Conservation (phyloP, 768 basidiomycete species). For the Pulveroboletus sp. region DNA sequence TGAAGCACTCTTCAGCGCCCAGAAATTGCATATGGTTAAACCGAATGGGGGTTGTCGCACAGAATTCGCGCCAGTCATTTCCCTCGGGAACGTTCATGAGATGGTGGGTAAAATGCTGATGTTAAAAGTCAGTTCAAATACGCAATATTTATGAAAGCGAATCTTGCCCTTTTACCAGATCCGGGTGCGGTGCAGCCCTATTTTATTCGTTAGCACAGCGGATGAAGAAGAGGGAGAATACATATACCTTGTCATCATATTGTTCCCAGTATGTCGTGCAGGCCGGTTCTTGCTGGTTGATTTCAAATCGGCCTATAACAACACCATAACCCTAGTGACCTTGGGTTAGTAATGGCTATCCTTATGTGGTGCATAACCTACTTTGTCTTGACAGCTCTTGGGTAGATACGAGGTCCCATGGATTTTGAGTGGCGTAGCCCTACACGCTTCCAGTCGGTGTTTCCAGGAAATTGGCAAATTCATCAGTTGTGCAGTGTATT, state of each 20-base stretch:
- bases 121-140: background rate
- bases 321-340: constrained; percentile 12
- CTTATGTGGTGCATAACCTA: background rate
- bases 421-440: constrained; percentile 16
- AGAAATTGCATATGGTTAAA: constrained; percentile 23
- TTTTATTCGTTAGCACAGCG: background rate
- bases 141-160: background rate
- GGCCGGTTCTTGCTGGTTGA: constrained; percentile 23
- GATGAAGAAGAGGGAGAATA: background rate
- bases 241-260: constrained; percentile 26
- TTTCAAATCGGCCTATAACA: constrained; percentile 28
- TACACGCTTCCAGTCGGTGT: constrained; percentile 22
- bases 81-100: constrained; percentile 24
- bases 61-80: constrained; percentile 32
- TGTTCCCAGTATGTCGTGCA: constrained; percentile 26
- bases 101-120: constrained; percentile 26
- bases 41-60: constrained; percentile 32
- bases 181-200: constrained; percentile 26
- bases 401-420: constrained; percentile 20
- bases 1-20: constrained; percentile 17
- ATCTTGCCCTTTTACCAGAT: constrained; percentile 19
- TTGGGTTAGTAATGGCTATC: background rate
- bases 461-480: constrained; percentile 25
- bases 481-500: constrained; percentile 28
- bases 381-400: constrained; percentile 23